phyloP scores from a whole-genome alignment of 2,329 filamentous ascomycete species.

The Exophiala sp. region DNA sequence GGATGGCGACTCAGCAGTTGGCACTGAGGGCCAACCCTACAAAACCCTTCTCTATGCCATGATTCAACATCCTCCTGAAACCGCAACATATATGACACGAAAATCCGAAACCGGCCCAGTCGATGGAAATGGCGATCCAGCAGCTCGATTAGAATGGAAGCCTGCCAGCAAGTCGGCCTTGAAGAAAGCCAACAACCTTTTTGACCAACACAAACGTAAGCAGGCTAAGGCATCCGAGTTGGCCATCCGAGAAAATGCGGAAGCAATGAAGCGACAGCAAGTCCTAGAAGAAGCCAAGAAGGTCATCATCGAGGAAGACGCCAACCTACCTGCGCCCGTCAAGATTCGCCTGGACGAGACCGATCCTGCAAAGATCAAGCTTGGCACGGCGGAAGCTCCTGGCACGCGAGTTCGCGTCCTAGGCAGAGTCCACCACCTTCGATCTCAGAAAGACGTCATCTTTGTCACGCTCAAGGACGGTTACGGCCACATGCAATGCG shows the following conservation, averaged over 20 bases:
- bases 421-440: constrained; percentile 77
- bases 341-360: constrained; percentile 74
- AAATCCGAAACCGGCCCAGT: constrained; percentile 62
- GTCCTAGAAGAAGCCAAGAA: constrained; percentile 80
- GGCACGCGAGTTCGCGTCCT: constrained; percentile 75
- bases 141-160: constrained; percentile 69
- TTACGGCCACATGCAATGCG: constrained; percentile 79
- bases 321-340: constrained; percentile 67
- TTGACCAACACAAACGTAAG: constrained; percentile 79
- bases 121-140: constrained; percentile 62
- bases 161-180: constrained; percentile 76
- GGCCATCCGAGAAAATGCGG: constrained; percentile 68
- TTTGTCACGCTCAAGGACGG: constrained; percentile 86
- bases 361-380: constrained; percentile 56
- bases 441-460: constrained; percentile 77
- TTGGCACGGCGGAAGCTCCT: constrained; percentile 54
- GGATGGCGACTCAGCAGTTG: constrained; percentile 64
- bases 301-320: constrained; percentile 66
- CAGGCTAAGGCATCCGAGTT: constrained; percentile 71
- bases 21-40: constrained; percentile 71
- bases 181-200: constrained; percentile 77
- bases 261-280: constrained; percentile 65
- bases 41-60: constrained; percentile 77
- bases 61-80: constrained; percentile 63
- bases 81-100: constrained; percentile 63